phyloP scores from a whole-genome alignment of 2,329 filamentous ascomycete species.

The Elsinoe ampelina region DNA sequence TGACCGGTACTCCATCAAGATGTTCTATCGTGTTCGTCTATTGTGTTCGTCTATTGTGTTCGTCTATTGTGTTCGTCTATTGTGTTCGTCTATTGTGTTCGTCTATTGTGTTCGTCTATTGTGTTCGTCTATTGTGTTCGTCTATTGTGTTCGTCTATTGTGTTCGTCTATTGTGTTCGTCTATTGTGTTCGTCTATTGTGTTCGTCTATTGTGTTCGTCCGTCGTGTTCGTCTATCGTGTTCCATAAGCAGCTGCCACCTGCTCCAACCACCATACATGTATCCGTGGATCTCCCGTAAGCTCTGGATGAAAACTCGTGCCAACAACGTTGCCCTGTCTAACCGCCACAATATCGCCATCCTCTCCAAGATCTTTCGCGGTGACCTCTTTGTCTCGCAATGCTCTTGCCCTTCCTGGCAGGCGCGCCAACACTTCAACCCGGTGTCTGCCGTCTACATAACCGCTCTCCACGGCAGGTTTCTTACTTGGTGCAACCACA shows the following conservation, averaged over 20 bases:
- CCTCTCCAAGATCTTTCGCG: conserved; percentile 39
- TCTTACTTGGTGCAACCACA: conserved; percentile 48
- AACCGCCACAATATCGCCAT: conserved; percentile 77
- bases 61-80: background rate
- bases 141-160: background rate
- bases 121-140: background rate
- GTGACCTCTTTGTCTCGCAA: conserved; percentile 40
- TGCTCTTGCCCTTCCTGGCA: conserved; percentile 44
- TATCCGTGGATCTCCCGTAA: conserved; percentile 79
- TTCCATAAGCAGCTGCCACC: conserved; percentile 34
- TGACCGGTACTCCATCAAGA: too few species aligned
- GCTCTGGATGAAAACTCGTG: conserved; percentile 90
- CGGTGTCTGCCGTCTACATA: conserved; percentile 32
- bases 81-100: too few species aligned
- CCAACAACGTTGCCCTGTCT: conserved; percentile 86
- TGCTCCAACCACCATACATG: conserved; percentile 88
- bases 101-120: background rate
- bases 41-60: too few species aligned
- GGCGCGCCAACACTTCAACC: conserved; percentile 50
- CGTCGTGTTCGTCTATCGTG: background rate
- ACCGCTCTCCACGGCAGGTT: conserved; percentile 30
- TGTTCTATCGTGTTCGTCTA: too few species aligned
- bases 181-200: too few species aligned
- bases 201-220: too few species aligned
- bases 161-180: too few species aligned